Percentiles rank a stretch among this genome's conserved stretches.
Conservation (phyloP, 2,329 filamentous ascomycete species). For the Gremmenia infestans region DNA sequence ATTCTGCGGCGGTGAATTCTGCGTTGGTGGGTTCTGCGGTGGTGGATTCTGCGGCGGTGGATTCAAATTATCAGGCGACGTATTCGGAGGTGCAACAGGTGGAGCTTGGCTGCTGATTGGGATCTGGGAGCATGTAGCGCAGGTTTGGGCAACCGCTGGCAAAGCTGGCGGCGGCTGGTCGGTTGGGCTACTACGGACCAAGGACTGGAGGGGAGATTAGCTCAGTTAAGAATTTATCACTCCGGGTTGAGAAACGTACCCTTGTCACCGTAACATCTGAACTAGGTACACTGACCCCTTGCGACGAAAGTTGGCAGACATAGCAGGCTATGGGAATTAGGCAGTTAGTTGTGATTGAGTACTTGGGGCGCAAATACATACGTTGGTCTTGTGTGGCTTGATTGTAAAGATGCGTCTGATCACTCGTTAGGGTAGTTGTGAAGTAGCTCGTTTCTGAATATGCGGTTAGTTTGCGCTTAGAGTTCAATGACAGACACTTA, state of each 20-base stretch:
- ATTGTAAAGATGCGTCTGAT: constrained; percentile 2
- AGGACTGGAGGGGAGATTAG: neutral
- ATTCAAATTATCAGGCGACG: neutral
- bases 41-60: neutral
- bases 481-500: neutral
- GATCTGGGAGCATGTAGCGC: neutral
- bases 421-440: constrained; percentile 7
- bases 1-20: no score
- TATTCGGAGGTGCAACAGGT: neutral
- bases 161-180: neutral
- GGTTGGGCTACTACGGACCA: neutral
- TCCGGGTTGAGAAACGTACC: neutral
- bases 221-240: neutral
- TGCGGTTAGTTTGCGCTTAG: neutral
- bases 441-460: constrained; percentile 4
- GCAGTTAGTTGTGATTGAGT: neutral
- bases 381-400: constrained; percentile 2
- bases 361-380: neutral
- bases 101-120: neutral
- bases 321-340: constrained; percentile 7
- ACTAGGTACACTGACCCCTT: constrained; percentile 4
- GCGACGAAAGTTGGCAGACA: constrained; percentile 5
- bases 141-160: neutral
- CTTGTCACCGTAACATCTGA: constrained; percentile 11
- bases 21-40: no score